Evolutionary conservation across 371 early-diverging fungal species (phyloP).

Genomic region (Apophysomyces trapeziformis): DNA sequence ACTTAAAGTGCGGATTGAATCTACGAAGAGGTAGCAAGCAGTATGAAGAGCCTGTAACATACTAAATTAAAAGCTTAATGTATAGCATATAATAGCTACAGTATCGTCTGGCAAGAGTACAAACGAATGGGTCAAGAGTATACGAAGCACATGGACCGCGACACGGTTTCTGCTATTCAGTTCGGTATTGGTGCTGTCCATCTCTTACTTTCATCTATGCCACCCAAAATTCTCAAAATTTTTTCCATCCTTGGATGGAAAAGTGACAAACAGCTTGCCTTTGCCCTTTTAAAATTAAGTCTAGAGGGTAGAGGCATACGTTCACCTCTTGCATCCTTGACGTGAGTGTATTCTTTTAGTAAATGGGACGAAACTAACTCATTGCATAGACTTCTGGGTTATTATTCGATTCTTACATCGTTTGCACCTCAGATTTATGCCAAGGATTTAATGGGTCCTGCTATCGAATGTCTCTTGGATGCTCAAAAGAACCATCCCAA

Average conservation of each 20-base stretch:
- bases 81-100: constrained; percentile 44
- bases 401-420: constrained; percentile 57
- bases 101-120: constrained; percentile 56
- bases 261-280: constrained; percentile 62
- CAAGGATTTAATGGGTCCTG: constrained; percentile 46
- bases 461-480: constrained; percentile 60
- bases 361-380: background rate
- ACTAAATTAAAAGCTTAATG: background rate
- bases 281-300: constrained; percentile 58
- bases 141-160: constrained; percentile 48
- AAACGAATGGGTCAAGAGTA: constrained; percentile 55
- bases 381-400: constrained; percentile 40
- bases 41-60: background rate
- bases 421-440: constrained; percentile 51
- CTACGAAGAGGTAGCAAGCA: constrained; percentile 57
- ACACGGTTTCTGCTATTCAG: constrained; percentile 53
- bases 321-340: constrained; percentile 61
- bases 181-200: constrained; percentile 67
- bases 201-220: constrained; percentile 62
- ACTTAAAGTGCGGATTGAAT: constrained; percentile 64
- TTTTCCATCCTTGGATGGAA: constrained; percentile 60
- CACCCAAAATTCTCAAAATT: constrained; percentile 58
- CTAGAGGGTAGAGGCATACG: constrained; percentile 61
- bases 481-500: constrained; percentile 60
- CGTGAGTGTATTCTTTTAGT: constrained; percentile 35